phyloP scores from a whole-genome alignment of 805 yeast genomes.

The Wickerhamiella sorbophila region DNA sequence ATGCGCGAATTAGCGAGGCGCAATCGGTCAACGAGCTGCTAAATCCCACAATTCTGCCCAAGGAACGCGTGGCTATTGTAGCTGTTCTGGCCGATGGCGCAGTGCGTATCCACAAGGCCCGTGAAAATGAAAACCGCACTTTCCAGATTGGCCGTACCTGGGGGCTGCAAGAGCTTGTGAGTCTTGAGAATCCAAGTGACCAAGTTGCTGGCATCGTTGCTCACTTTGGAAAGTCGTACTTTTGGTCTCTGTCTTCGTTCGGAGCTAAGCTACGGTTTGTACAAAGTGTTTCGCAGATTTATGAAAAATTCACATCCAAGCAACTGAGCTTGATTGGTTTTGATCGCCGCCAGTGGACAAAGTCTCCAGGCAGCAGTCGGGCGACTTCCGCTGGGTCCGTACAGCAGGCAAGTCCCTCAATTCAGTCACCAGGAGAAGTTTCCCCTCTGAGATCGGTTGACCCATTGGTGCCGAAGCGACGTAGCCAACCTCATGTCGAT shows the following conservation, averaged over 20 bases:
- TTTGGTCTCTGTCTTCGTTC: conserved; percentile 57
- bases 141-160: conserved; percentile 89
- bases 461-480: neutral
- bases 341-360: neutral
- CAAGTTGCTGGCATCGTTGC: conserved; percentile 30
- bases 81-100: conserved; percentile 4
- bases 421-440: neutral
- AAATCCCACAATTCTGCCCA: neutral
- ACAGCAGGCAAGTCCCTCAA: neutral
- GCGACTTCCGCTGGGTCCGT: neutral
- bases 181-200: conserved; percentile 37
- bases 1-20: conserved; percentile 1
- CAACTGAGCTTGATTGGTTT: neutral
- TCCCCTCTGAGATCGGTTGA: neutral
- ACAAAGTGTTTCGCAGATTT: conserved; percentile 37
- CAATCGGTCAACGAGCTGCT: neutral
- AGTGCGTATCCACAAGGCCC: conserved; percentile 69
- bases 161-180: conserved; percentile 58
- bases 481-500: neutral
- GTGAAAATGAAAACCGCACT: conserved; percentile 56
- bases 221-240: conserved; percentile 61
- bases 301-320: conserved; percentile 28
- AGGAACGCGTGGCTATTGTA: conserved; percentile 15
- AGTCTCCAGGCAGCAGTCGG: neutral
- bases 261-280: conserved; percentile 48